Conservation (phyloP, 176 grass and related monocot species). For the Tuctoria greenei region DNA sequence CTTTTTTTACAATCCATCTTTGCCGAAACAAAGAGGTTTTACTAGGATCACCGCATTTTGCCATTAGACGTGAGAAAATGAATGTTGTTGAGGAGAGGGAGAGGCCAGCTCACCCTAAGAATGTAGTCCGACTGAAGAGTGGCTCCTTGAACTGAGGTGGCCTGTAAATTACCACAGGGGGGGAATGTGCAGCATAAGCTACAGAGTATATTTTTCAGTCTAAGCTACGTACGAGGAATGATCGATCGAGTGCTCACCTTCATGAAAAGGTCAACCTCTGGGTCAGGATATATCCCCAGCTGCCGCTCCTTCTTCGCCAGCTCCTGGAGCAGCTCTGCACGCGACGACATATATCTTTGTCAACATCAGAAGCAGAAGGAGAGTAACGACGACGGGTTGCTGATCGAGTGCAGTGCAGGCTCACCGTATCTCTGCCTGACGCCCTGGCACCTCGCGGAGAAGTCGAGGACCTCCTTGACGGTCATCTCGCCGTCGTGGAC, state of each 20-base stretch:
- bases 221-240: neutral
- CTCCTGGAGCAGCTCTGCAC: conserved; percentile 70
- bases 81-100: neutral
- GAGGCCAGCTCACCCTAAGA: conserved; percentile 59
- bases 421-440: conserved; percentile 76
- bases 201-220: too few species aligned
- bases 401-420: rapidly evolving
- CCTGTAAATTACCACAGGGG: conserved; percentile 32
- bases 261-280: conserved; percentile 96
- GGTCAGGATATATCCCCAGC: conserved; percentile 66
- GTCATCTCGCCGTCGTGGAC: conserved; percentile 85
- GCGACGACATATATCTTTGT: neutral
- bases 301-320: conserved; percentile 76
- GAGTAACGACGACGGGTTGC: neutral
- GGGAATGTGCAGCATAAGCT: neutral
- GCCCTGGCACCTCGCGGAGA: conserved; percentile 78
- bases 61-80: neutral
- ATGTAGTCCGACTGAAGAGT: conserved; percentile 92
- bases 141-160: conserved; percentile 85
- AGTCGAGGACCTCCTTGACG: conserved; percentile 79
- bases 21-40: too few species aligned
- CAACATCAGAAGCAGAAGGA: neutral
- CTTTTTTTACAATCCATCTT: too few species aligned
- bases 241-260: conserved; percentile 43
- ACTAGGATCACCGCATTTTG: neutral